Evolutionary conservation across 768 basidiomycete species (phyloP).

Genomic region (Boletus patriciae): DNA sequence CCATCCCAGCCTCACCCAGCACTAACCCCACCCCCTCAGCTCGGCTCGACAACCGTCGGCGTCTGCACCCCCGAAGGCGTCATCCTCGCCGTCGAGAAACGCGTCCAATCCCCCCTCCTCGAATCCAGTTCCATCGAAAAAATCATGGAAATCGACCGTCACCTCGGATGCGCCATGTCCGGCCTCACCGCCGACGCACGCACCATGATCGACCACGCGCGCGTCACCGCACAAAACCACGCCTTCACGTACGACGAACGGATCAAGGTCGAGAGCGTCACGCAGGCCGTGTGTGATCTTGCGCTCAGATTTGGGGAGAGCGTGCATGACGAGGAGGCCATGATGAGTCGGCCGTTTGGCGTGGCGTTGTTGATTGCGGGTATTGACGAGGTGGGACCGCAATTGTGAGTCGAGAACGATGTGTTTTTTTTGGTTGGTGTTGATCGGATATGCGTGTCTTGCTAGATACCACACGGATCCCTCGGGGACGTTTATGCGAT

Average conservation of each 20-base stretch:
- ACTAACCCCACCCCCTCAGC: conserved; percentile 46
- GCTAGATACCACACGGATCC: conserved; percentile 95
- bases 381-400: conserved; percentile 92
- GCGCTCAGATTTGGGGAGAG: conserved; percentile 98
- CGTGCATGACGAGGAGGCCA: conserved; percentile 96
- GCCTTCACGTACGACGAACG: conserved; percentile 94
- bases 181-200: conserved; percentile 96
- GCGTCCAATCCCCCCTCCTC: conserved; percentile 93
- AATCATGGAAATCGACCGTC: conserved; percentile 98
- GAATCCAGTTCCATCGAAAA: conserved; percentile 97
- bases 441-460: conserved; percentile 1
- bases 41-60: conserved; percentile 97
- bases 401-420: conserved; percentile 62
- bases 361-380: conserved; percentile 98
- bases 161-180: conserved; percentile 98
- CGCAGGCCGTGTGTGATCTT: conserved; percentile 97
- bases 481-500: conserved; percentile 94
- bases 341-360: conserved; percentile 99
- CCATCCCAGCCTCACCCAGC: neutral
- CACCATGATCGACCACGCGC: conserved; percentile 99
- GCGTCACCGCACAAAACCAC: conserved; percentile 95
- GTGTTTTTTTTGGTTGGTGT: neutral
- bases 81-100: conserved; percentile 96
- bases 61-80: conserved; percentile 89
- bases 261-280: conserved; percentile 97